Evolutionary conservation across 2,329 filamentous ascomycete species (phyloP).

Genomic region (Apiospora rasikravindrae): DNA sequence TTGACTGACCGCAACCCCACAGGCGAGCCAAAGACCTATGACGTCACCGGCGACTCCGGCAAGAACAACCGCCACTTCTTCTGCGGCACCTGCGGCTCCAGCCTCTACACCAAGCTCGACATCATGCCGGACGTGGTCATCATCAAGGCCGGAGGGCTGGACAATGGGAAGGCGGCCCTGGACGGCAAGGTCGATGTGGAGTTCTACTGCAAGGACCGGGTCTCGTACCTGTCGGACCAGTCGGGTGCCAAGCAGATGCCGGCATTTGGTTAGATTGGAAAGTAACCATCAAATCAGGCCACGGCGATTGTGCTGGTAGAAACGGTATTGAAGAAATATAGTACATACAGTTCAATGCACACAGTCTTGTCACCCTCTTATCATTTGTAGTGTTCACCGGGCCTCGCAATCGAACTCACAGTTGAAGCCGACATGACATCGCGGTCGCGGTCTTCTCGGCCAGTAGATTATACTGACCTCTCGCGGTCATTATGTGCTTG

Average conservation of each 20-base stretch:
- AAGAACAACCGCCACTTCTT: conserved; percentile 63
- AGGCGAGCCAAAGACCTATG: conserved; percentile 54
- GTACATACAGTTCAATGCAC: neutral
- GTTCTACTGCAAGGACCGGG: conserved; percentile 57
- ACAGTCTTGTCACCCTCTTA: neutral
- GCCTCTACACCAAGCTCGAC: conserved; percentile 57
- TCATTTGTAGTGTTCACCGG: neutral
- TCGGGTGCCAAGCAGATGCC: conserved; percentile 8
- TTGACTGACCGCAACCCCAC: neutral
- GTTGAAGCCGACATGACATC: neutral
- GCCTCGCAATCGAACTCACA: neutral
- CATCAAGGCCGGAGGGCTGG: conserved; percentile 58
- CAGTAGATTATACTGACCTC: neutral
- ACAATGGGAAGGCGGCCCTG: conserved; percentile 51
- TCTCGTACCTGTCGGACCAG: conserved; percentile 44
- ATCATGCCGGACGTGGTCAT: conserved; percentile 55
- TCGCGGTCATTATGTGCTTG: neutral
- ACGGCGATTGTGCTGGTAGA: neutral
- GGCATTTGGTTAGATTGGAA: neutral
- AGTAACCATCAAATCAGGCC: neutral
- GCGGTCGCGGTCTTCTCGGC: neutral
- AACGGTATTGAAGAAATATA: neutral
- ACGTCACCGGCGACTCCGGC: conserved; percentile 52
- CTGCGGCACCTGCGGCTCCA: conserved; percentile 56
- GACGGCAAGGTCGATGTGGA: conserved; percentile 52